Conservation (phyloP, 768 basidiomycete genomes). For the Butyriboletus loyo region DNA sequence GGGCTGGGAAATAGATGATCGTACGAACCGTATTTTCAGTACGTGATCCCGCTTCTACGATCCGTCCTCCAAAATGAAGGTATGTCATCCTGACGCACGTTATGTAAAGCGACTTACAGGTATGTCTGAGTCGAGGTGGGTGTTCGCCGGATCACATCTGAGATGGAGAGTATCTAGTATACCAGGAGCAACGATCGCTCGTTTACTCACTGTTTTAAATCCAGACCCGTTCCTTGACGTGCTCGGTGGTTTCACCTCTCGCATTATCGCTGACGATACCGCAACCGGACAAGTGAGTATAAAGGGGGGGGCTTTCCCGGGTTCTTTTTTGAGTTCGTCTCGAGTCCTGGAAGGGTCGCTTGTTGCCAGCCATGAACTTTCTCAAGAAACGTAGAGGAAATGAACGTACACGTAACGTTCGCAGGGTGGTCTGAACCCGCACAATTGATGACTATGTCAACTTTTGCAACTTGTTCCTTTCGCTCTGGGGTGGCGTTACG, state of each 20-base stretch:
- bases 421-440: constrained; percentile 39
- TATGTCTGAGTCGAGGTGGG: constrained; percentile 34
- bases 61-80: constrained; percentile 16
- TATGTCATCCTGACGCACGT: background rate
- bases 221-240: constrained; percentile 35
- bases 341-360: constrained; percentile 40
- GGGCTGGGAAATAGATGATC: constrained; percentile 39
- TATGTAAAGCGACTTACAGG: constrained; percentile 15
- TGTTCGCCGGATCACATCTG: constrained; percentile 30
- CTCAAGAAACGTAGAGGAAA: background rate
- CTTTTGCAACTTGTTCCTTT: constrained; percentile 31
- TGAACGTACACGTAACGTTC: constrained; percentile 31
- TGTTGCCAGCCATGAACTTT: background rate
- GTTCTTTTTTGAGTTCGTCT: constrained; percentile 33
- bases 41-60: constrained; percentile 40
- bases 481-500: constrained; percentile 33
- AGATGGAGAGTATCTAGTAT: background rate
- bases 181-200: background rate
- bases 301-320: constrained; percentile 41
- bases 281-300: constrained; percentile 43
- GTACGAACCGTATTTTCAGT: constrained; percentile 42
- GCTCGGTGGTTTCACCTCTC: constrained; percentile 35
- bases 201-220: constrained; percentile 27
- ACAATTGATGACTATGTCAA: constrained; percentile 40
- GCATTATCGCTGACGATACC: constrained; percentile 41